These are phyloP conservation scores for Tricholoma hemisulphureum DNA, from an alignment of 768 basidiomycete species.

Conservation along the genomic window DNA sequence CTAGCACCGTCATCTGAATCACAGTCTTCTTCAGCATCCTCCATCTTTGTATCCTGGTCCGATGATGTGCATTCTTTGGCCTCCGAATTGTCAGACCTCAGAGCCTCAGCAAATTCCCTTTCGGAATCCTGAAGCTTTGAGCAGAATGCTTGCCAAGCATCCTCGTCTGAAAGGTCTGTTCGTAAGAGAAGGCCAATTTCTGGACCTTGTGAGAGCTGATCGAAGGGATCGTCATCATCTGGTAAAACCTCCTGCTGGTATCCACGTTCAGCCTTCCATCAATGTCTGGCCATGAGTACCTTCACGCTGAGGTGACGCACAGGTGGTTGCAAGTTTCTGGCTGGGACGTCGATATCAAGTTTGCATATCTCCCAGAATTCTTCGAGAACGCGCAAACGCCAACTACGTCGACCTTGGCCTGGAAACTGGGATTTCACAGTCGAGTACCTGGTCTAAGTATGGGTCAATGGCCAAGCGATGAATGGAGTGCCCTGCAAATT, in stretches of 20 bases:
- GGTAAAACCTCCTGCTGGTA: constrained; percentile 13
- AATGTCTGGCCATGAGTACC: not conserved
- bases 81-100: constrained; percentile 9
- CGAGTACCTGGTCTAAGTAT: constrained; percentile 40
- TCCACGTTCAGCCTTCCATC: not conserved
- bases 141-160: constrained; percentile 60
- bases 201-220: constrained; percentile 44
- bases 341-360: not conserved
- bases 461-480: not conserved
- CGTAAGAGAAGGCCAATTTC: constrained; percentile 67
- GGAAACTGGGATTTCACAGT: constrained; percentile 44
- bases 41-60: constrained; percentile 21
- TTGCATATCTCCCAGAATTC: constrained; percentile 43
- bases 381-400: constrained; percentile 51
- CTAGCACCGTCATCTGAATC: constrained; percentile 36
- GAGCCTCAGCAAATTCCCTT: constrained; percentile 45
- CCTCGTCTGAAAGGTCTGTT: constrained; percentile 68
- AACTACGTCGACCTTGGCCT: constrained; percentile 54
- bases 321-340: not conserved
- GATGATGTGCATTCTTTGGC: not conserved
- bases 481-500: constrained; percentile 5
- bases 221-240: constrained; percentile 59
- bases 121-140: constrained; percentile 53
- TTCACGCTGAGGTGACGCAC: not conserved
- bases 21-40: constrained; percentile 27